Evolutionary conservation across 2,329 filamentous ascomycete species (phyloP), one percentile per base, ranked within the genome.

Genomic region (Beauveria rudraprayagi): DNA sequence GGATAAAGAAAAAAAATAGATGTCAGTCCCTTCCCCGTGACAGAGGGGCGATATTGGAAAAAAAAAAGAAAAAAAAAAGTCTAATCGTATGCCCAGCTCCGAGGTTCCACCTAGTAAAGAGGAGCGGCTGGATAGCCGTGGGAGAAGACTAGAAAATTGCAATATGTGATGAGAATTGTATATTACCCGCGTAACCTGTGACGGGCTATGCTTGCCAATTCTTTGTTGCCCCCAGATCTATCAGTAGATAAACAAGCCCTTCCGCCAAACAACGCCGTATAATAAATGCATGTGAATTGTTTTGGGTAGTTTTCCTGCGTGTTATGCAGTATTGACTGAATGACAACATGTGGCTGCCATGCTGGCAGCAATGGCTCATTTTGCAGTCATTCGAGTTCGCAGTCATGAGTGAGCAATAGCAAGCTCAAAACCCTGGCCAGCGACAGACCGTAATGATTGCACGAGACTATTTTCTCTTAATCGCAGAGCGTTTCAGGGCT

Each of bases 401-500:
- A 26, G 51, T 26, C 30, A 24, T 52, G 30, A 24, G n/a, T 30
- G 16, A 50, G 48, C 28, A 30, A 34, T 9, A n/a, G 17, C 26
- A 28, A 51, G 48, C 26, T 28, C 4, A 34, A 34, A 28, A 8
- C 17, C 17, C 10, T 22, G 48, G 50, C 10, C 50, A 37, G 16
- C 3, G n/a, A 52, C 9, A 34, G n/a, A 6, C 10, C 16, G 46
- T 8, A n/a, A 16, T 22, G 30, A 24, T 52, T 52, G 28, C 14
- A 22, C 30, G 17, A 8, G 50, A 52, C 50, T 52, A 52, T 19
- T 19, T 22, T 26, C 70, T 71, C 70, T 85, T 83, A 75, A 92
- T 81, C 58, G 88, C 89, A 71, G 91, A 95, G 69, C 89, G 83
- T 70, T 90, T 88, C 64, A 99, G 80, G 34, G 94, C 94, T 73